Evolutionary conservation across 495 filamentous ascomycete species (phyloP).

Genomic region (Ramalina intermedia): DNA sequence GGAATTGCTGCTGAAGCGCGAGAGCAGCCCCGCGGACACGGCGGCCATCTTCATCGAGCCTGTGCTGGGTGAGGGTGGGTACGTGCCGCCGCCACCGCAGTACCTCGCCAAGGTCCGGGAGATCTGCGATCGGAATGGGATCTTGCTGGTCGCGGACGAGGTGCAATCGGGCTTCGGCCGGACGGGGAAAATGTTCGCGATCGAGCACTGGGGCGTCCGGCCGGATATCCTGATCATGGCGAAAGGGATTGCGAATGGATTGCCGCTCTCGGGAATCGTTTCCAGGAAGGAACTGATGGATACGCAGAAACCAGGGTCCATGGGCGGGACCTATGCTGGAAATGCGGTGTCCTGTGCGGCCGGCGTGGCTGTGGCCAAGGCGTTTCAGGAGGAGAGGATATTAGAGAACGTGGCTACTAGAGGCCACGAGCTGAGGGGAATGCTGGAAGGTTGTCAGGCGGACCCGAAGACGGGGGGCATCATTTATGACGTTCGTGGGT

Average conservation of each 20-base stretch:
- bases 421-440: constrained; percentile 4
- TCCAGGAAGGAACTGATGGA: constrained; percentile 12
- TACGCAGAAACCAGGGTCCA: constrained; percentile 9
- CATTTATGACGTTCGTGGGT: constrained; percentile 6
- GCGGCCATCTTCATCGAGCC: constrained; percentile 13
- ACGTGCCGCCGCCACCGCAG: constrained; percentile 23
- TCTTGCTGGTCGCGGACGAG: constrained; percentile 31
- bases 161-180: constrained; percentile 13
- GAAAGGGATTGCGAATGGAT: constrained; percentile 10
- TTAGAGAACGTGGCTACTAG: constrained; percentile 8
- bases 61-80: constrained; percentile 17
- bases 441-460: not conserved
- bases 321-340: constrained; percentile 11
- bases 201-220: constrained; percentile 9
- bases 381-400: constrained; percentile 10
- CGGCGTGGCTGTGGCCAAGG: constrained; percentile 11
- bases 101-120: constrained; percentile 25
- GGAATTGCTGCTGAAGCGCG: constrained; percentile 7
- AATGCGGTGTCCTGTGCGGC: constrained; percentile 12
- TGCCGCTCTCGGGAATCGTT: constrained; percentile 8
- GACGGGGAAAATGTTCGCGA: constrained; percentile 10
- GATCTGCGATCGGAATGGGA: constrained; percentile 27
- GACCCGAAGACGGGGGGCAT: not conserved
- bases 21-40: constrained; percentile 7
- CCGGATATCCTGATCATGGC: constrained; percentile 11